A percentile compares a stretch with the other conserved stretches of the same genome.
phyloP scores from a whole-genome alignment of 768 basidiomycete species.

The Kwoniella sp. region DNA sequence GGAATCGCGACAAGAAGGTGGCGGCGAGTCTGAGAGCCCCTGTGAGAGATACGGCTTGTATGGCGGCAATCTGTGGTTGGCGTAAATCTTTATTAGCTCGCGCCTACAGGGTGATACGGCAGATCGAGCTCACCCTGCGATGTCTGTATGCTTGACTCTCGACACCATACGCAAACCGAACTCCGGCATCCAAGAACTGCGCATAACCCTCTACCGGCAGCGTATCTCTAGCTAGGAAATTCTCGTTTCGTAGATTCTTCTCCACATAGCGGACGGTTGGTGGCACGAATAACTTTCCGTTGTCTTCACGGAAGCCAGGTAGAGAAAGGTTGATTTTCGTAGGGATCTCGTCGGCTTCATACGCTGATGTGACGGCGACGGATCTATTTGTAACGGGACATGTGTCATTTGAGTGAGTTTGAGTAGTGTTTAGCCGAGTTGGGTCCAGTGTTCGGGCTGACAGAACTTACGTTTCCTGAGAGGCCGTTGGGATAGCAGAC shows the following conservation, averaged over 20 bases:
- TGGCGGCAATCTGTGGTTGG: constrained; percentile 42
- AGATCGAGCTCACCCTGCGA: constrained; percentile 32
- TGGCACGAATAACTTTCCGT: constrained; percentile 51
- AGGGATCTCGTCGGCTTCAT: constrained; percentile 32
- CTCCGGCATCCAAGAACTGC: constrained; percentile 44
- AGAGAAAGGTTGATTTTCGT: constrained; percentile 48
- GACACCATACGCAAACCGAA: constrained; percentile 48
- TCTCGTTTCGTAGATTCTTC: constrained; percentile 39
- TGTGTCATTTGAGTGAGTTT: too few species aligned
- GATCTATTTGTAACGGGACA: constrained; percentile 11
- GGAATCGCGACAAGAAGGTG: constrained; percentile 49
- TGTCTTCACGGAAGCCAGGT: constrained; percentile 54
- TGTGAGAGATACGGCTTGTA: constrained; percentile 48
- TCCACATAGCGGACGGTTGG: constrained; percentile 52
- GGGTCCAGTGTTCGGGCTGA: too few species aligned
- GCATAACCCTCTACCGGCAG: constrained; percentile 48
- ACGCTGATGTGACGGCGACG: constrained; percentile 31
- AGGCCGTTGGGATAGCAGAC: constrained; percentile 37
- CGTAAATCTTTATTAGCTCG: neutral
- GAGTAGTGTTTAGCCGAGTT: neutral
- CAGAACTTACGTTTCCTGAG: constrained; percentile 27
- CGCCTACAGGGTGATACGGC: constrained; percentile 55
- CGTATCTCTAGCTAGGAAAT: constrained; percentile 41
- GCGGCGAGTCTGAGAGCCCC: constrained; percentile 50
- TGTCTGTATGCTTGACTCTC: constrained; percentile 46